Evolutionary conservation across 352 stramenopile species (phyloP), one percentile per base, ranked within the genome.

Genomic region (Plasmopara viticola): DNA sequence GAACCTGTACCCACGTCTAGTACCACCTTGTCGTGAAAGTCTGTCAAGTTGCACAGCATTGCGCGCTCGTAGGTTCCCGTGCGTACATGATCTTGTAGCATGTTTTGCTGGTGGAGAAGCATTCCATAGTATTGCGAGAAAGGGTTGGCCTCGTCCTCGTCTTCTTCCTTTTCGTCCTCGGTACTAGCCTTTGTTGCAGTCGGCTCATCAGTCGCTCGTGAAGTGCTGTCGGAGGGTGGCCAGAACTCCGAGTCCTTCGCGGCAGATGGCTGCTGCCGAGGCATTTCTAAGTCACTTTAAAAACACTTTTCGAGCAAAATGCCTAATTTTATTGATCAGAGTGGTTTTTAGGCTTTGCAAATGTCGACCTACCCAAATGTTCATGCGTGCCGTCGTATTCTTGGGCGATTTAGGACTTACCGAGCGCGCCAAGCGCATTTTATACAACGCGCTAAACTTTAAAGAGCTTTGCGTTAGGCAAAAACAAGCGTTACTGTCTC

Each of bases 51-150:
- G 28, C 95, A 86, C 33, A 98, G 77, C 74, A 99, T 98, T 9
- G 97, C 97, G 34, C 86, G 78, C 64, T 98, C 94, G 77, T 99
- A 99, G 6, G 96, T 97, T 45, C 95, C 95, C 68, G 98, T 99
- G 34, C 97, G 92, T 52, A 98, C 94, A 61, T 98, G 88, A 72
- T 99, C 97, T 55, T 98, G 97, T 14, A 99, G 84, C 97, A 99
- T 99, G 72, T 99, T 98, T 65, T 99, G 98, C 66, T 99, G 97
- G 73, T 99, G 97, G 49, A 94, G 60, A n/a, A 97, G 79, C 86
- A 95, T 91, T 13, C 88, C 88, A 61, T 97, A 97, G 66, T 96
- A 97, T 68, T 95, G 80, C 41, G 90, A 97, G 66, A 97, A 97
- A 43, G 90, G 90, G 68, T 97, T 95, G 49, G 87, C 70, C 14